Evolutionary conservation across 2,329 filamentous ascomycete genomes (phyloP).

Genomic region (Thielaviopsis euricoi): DNA sequence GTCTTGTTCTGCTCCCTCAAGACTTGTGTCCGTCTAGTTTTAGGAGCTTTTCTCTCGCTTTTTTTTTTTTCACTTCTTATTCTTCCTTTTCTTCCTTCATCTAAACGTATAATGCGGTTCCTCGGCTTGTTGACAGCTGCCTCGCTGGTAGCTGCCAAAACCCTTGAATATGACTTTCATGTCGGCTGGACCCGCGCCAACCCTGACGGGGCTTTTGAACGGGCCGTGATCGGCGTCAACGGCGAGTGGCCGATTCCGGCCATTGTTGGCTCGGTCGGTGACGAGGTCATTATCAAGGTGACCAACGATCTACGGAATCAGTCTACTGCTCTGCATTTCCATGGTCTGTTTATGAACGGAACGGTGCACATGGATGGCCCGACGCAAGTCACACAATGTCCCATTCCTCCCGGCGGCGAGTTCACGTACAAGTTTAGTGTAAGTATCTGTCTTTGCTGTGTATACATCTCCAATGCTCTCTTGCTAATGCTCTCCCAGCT

Average conservation of each 20-base stretch:
- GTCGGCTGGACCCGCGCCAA: conserved; percentile 56
- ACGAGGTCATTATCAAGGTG: conserved; percentile 41
- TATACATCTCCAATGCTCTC: too few species aligned
- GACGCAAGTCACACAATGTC: conserved; percentile 47
- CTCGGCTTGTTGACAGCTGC: conserved; percentile 6
- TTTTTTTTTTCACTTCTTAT: not conserved
- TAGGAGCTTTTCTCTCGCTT: not conserved
- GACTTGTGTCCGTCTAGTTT: not conserved
- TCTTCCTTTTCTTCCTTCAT: not conserved
- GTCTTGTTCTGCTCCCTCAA: not conserved
- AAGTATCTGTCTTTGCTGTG: conserved; percentile 14
- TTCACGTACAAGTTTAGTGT: conserved; percentile 58
- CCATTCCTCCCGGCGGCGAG: conserved; percentile 43
- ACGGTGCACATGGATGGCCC: conserved; percentile 58
- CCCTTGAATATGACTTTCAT: conserved; percentile 47
- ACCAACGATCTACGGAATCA: conserved; percentile 45
- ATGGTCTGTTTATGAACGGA: conserved; percentile 54
- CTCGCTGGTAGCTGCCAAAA: conserved; percentile 24
- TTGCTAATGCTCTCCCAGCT: not conserved
- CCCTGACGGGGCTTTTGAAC: conserved; percentile 48
- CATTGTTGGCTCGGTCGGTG: conserved; percentile 46
- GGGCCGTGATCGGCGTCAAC: conserved; percentile 64
- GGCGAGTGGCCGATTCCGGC: conserved; percentile 56
- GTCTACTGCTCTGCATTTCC: conserved; percentile 49
- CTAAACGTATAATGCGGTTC: not conserved